A percentile compares a stretch with the other conserved stretches of the same genome.
phyloP scores from a whole-genome alignment of 2,329 filamentous ascomycete genomes.

The Sordariomycetes sp. region DNA sequence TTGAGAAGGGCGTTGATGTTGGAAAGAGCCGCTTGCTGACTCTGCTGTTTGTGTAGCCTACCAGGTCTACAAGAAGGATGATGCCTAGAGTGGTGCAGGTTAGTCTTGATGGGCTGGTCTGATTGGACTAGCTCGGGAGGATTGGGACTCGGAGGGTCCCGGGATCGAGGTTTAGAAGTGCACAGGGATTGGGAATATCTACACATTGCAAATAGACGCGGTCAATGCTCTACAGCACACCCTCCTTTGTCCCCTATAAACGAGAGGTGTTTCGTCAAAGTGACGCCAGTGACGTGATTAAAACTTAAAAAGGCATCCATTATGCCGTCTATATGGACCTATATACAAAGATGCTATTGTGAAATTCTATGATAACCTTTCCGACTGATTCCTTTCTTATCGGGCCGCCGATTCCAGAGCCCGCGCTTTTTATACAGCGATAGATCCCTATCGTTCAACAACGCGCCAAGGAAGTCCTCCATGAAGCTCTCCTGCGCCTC shows the following conservation, averaged over 20 bases:
- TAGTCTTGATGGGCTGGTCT: not conserved
- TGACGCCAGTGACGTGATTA: not conserved
- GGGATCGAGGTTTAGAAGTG: not conserved
- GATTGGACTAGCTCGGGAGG: not conserved
- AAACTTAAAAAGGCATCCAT: not conserved
- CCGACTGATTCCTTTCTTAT: not conserved
- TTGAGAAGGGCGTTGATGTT: not conserved
- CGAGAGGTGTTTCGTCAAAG: not conserved
- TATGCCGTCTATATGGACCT: not conserved
- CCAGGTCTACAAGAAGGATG: constrained; percentile 27
- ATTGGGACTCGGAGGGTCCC: not conserved
- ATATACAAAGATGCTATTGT: not conserved
- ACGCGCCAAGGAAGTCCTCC: constrained; percentile 20
- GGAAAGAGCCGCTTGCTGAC: constrained; percentile 6
- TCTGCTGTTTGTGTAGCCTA: constrained; percentile 26
- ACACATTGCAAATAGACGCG: constrained; percentile 3
- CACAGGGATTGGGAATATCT: not conserved
- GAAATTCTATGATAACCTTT: not conserved
- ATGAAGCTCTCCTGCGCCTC: constrained; percentile 33
- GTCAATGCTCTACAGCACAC: not conserved
- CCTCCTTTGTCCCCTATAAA: not conserved
- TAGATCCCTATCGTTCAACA: constrained; percentile 12
- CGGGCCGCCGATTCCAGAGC: not conserved
- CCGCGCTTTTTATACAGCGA: constrained; percentile 1
- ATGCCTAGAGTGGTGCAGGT: not conserved